Conservation (phyloP, 1,284 basidiomycete genomes). For the Boletellus sp. region DNA sequence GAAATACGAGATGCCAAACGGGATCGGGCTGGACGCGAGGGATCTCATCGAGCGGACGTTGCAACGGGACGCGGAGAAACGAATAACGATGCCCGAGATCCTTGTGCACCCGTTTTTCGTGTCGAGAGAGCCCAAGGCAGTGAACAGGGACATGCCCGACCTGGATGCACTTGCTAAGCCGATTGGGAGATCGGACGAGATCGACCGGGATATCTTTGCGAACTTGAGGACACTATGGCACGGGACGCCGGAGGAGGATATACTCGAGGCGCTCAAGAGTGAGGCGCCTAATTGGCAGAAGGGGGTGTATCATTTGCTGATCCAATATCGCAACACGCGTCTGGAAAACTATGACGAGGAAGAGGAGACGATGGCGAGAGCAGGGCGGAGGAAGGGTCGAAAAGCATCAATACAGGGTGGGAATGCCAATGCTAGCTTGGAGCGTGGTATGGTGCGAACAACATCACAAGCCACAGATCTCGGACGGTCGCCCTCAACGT, state of each 20-base stretch:
- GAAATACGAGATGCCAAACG: constrained; percentile 77
- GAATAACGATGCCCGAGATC: constrained; percentile 90
- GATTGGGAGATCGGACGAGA: constrained; percentile 54
- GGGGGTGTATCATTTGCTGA: constrained; percentile 83
- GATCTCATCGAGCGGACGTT: constrained; percentile 89
- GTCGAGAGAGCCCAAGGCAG: constrained; percentile 52
- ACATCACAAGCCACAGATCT: constrained; percentile 28
- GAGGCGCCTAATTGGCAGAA: constrained; percentile 85
- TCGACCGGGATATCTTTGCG: constrained; percentile 88
- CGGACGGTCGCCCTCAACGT: constrained; percentile 32
- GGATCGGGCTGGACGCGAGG: constrained; percentile 75
- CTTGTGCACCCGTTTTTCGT: constrained; percentile 87
- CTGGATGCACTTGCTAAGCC: constrained; percentile 68
- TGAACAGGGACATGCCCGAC: constrained; percentile 56
- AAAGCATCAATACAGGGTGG: constrained; percentile 23
- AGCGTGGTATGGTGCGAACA: constrained; percentile 19
- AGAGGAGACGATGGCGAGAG: constrained; percentile 40
- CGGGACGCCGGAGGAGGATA: constrained; percentile 66
- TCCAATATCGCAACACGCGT: constrained; percentile 71
- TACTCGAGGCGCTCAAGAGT: constrained; percentile 64
- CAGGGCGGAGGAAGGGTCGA: constrained; percentile 31
- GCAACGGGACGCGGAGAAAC: constrained; percentile 72
- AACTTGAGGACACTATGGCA: constrained; percentile 93
- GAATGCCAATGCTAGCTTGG: neutral
- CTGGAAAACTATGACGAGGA: constrained; percentile 68